A percentile compares a stretch with the other conserved stretches of the same genome.
phyloP scores from a whole-genome alignment of 169 alveolate species.

The Perkinsus marinus region DNA sequence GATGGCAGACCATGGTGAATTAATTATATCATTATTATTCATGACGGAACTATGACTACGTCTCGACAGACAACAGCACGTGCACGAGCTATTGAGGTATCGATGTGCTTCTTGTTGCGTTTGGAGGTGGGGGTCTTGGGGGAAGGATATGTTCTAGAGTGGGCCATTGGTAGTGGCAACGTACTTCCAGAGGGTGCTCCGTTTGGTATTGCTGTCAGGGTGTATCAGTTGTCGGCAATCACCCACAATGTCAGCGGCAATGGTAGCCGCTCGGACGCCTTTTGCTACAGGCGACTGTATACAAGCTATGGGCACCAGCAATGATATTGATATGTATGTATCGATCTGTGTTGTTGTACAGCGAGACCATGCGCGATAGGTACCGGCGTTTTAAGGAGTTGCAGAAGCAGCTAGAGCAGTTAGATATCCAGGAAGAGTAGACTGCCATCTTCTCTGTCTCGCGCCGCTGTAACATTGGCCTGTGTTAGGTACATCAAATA shows the following conservation, averaged over 20 bases:
- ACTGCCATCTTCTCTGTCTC: neutral
- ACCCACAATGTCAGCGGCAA: neutral
- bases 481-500: conserved; percentile 79
- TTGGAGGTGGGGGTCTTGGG: neutral
- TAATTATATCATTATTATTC: neutral
- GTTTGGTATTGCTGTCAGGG: neutral
- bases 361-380: neutral
- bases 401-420: neutral
- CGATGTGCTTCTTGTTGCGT: neutral
- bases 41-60: neutral
- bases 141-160: neutral
- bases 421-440: neutral
- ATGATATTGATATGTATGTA: neutral
- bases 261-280: neutral
- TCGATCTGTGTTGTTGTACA: neutral
- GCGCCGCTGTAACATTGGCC: neutral
- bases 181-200: neutral
- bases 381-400: neutral
- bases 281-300: neutral
- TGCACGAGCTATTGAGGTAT: neutral
- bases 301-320: neutral
- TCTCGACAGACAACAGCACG: neutral
- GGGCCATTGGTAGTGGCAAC: too few relatives aligned
- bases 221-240: neutral
- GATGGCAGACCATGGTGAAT: neutral